Base-by-base conservation (phyloP, 2,329 filamentous ascomycete species). In the Pleoardoris graminearum region DNA sequence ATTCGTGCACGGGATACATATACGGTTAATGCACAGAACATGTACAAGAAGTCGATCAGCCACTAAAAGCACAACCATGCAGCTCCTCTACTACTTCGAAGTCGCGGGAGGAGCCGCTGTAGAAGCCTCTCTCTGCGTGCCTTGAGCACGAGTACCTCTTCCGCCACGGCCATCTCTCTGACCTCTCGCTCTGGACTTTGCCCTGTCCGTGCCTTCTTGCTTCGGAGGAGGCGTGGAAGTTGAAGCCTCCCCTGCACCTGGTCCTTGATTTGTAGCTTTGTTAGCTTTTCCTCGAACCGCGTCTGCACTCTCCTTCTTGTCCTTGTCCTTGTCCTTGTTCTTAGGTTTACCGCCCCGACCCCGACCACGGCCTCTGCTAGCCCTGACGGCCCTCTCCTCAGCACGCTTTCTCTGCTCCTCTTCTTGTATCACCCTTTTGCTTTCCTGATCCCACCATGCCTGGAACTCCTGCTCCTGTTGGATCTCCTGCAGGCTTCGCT, bases 391-490 rank as follows among this genome's bases (percentile, higher is more conserved):
- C 4, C 65, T 57, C 21, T 70, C 68, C 7, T 72, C 62, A 51
- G 68, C 62, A 43, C 57, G 69, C 68, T 67, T 74, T 71, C 74
- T 50, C 71, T 66, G 76, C 48, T 77, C 76, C 11, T 77, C 78
- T 60, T 81, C 85, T 60, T 87, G 84, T 58, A 87, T 86, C 32
- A 88, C 83, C 23, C 89, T 81, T 54, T 82, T 81, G 63, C 87
- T 91, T 72, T 96, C 92, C 57, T 89, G 86, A 60, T 95, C 90
- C 91, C 91, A 96, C 91, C 92, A 96, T 70, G 95, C 87, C 69
- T 97, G 90, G 70, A 99, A 99, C 46, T 91, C 91, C 69, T 99
- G 94, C 74, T 99, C 94, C 60, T 94, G 86, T 71, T 99, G 94
- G 53, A 99, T 99, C 58, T 97, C 94, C 67, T 95, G 87, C 25